A percentile compares a stretch with the other conserved stretches of the same genome.
Evolutionary conservation across 768 basidiomycete species (phyloP).

Genomic region (Stropharia rugosoannulata): DNA sequence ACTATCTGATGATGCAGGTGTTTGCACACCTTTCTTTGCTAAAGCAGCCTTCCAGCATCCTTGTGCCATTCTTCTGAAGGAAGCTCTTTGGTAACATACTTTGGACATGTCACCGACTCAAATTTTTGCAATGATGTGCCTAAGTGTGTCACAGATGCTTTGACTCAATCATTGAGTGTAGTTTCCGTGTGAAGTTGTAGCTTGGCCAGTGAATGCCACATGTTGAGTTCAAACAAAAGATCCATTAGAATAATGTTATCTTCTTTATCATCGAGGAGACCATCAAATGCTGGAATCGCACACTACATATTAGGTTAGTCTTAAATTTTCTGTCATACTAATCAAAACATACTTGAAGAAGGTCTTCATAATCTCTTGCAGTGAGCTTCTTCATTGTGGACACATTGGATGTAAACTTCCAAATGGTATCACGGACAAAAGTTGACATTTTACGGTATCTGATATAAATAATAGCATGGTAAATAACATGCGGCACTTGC

Average conservation of each 20-base stretch:
- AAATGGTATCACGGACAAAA: constrained; percentile 32
- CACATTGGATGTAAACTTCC: constrained; percentile 31
- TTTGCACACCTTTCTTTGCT: constrained; percentile 15
- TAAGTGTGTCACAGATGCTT: constrained; percentile 25
- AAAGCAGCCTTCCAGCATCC: constrained; percentile 13
- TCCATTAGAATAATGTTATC: constrained; percentile 25
- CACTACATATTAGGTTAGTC: constrained; percentile 20
- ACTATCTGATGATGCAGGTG: not conserved
- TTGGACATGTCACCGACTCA: constrained; percentile 10
- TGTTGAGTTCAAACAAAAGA: constrained; percentile 27
- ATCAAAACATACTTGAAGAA: constrained; percentile 33
- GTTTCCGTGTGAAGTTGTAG: constrained; percentile 31
- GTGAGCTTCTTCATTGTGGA: constrained; percentile 34
- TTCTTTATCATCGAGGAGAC: constrained; percentile 25
- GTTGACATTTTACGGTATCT: constrained; percentile 28
- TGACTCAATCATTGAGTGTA: constrained; percentile 26
- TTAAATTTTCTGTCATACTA: not conserved
- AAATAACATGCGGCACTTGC: not conserved
- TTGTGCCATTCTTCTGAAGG: constrained; percentile 22
- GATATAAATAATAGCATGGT: not conserved
- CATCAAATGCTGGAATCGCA: constrained; percentile 33
- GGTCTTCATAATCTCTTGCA: constrained; percentile 40
- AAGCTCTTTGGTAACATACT: constrained; percentile 17
- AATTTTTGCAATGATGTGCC: constrained; percentile 24
- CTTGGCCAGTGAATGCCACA: constrained; percentile 37